Evolutionary conservation across 306 rosid genomes (phyloP).

Genomic region (Trichosanthes cucumerina): DNA sequence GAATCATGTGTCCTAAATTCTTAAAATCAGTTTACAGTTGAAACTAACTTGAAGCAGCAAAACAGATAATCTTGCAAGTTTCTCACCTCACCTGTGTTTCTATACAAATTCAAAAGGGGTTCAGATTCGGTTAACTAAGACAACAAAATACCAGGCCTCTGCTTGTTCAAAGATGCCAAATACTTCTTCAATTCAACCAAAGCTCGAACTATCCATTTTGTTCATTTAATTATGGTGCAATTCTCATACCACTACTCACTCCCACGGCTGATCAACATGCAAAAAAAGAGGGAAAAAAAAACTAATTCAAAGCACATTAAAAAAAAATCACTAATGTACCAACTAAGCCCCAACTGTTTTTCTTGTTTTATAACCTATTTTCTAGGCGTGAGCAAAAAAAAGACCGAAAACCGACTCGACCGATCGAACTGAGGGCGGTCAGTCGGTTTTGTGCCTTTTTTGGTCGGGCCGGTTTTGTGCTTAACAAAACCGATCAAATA

Average conservation of each 20-base stretch:
- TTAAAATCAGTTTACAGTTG: not conserved
- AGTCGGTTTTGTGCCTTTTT: too few relatives aligned
- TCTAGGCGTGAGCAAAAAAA: too few relatives aligned
- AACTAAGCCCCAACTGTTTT: too few relatives aligned
- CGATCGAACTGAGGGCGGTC: too few relatives aligned
- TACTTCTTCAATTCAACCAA: not conserved
- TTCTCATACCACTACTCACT: not conserved
- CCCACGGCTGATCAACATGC: not conserved
- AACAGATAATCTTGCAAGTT: not conserved
- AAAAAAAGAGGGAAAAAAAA: not conserved
- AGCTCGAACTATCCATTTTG: not conserved
- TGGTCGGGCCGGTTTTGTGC: too few relatives aligned
- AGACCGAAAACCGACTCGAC: too few relatives aligned
- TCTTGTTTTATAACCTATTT: too few relatives aligned
- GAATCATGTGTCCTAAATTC: not conserved
- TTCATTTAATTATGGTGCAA: not conserved
- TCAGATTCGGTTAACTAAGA: not conserved
- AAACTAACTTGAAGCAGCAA: too few relatives aligned
- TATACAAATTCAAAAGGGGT: not conserved
- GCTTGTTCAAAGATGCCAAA: not conserved
- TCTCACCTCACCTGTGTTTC: not conserved
- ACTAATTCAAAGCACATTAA: not conserved
- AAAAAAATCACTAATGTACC: not conserved
- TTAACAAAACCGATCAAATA: too few relatives aligned
- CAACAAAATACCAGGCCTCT: not conserved